Base-by-base conservation (phyloP, 768 basidiomycete genomes). In the Pisolithus sp. region DNA sequence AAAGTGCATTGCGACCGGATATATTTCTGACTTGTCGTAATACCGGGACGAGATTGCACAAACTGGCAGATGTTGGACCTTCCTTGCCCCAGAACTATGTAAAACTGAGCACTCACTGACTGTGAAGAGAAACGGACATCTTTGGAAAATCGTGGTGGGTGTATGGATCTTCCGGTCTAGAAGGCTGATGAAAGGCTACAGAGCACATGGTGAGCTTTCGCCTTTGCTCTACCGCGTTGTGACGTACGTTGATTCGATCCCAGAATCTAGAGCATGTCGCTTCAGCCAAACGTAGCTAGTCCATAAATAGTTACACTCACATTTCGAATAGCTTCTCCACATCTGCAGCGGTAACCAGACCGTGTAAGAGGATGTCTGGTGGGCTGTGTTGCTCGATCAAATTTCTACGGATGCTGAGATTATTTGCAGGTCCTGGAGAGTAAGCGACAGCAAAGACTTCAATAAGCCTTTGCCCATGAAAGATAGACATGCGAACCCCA, bases 81-180 rank as follows among this genome's bases (percentile, higher is more conserved):
- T 45, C 43, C 5, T 28, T 17, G 15, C 13, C 5, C 15, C 23
- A 17, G n/a, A n/a, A 7, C 5, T 4, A 45, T 12, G 26, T 15
- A 12, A 23, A 30, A 28, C 7, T 6, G n/a, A 23, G 45, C 50
- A 81, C 80, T 73, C 52, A 86, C 86, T 77, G 53, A 91, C 89
- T 43, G 92, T 94, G 66, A 93, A 92, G 31, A 95, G 73, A 73
- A 93, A 95, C 0, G 93, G 92, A 59, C 88, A 90, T 49, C 93
- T 76, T 18, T 86, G 80, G 58, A 89, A 91, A 9, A 86, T 89
- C 3, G 81, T 77, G 6, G 82, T 79, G 9, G 89, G 82, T 0
- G 86, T 92, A 62, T 94, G 93, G 15, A 94, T 72, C 6, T 80
- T 82, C 9, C 83, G 84, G 65, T 93, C 91, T 10, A 95, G 74